Conservation (phyloP, 805 yeast genomes). For the Kluyveromyces starmeri region DNA sequence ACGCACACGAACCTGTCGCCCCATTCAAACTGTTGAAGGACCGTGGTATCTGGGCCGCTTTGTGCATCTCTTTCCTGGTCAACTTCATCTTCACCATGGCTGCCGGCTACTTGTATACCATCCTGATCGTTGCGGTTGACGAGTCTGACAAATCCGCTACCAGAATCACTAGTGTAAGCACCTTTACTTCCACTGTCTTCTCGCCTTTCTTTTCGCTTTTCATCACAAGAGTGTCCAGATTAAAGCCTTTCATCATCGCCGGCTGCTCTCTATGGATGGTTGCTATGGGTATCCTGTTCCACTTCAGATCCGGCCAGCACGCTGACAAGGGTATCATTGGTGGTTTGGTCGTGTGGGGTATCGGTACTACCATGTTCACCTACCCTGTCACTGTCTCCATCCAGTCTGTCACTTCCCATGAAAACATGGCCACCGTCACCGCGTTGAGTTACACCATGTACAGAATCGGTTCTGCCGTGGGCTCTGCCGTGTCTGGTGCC, state of each 20-base stretch:
- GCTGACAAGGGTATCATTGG: conserved; percentile 47
- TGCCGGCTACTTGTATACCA: conserved; percentile 50
- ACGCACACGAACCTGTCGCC: conserved; percentile 42
- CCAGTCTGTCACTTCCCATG: conserved; percentile 53
- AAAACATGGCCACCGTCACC: conserved; percentile 57
- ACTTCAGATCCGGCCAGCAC: conserved; percentile 45
- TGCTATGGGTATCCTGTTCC: conserved; percentile 39
- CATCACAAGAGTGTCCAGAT: conserved; percentile 39
- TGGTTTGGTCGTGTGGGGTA: conserved; percentile 47
- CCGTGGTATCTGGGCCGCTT: conserved; percentile 53
- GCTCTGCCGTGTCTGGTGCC: conserved; percentile 62
- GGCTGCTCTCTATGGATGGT: conserved; percentile 53
- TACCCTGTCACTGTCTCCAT: conserved; percentile 55
- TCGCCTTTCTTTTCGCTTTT: conserved; percentile 51
- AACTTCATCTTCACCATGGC: conserved; percentile 52
- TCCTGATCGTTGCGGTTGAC: conserved; percentile 44
- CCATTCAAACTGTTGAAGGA: conserved; percentile 46
- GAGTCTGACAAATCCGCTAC: conserved; percentile 49
- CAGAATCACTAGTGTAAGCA: conserved; percentile 50
- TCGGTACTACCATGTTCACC: conserved; percentile 65
- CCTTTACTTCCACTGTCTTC: conserved; percentile 54
- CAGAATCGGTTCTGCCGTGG: conserved; percentile 59
- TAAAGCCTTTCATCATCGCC: conserved; percentile 50
- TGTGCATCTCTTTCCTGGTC: conserved; percentile 41
- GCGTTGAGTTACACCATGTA: conserved; percentile 50